Percentiles rank a stretch among this genome's conserved stretches.
These are phyloP conservation scores for Boletus vinaceobasis DNA, from an alignment of 768 basidiomycete genomes.

Conservation along the genomic window DNA sequence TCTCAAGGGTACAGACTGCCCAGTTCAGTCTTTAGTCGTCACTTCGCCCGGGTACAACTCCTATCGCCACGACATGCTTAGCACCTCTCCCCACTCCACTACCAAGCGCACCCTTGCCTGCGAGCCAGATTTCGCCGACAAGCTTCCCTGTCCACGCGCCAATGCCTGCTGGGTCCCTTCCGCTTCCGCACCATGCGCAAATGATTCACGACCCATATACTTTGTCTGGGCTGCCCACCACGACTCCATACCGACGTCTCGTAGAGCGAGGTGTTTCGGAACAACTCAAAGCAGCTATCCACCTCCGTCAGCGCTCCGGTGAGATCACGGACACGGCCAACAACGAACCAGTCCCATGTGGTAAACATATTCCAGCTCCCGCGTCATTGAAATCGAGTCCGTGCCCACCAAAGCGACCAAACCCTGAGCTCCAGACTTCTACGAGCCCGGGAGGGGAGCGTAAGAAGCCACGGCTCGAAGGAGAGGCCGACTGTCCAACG, in stretches of 20 bases:
- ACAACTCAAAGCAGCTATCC: neutral
- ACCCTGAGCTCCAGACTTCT: slow-evolving; percentile 5
- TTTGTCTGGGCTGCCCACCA: neutral
- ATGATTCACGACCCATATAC: neutral
- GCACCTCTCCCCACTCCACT: slow-evolving; percentile 23
- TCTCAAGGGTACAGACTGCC: neutral
- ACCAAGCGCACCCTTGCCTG: slow-evolving; percentile 4
- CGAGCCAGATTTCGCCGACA: slow-evolving; percentile 6
- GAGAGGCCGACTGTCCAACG: neutral
- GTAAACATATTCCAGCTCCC: neutral
- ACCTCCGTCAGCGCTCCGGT: neutral
- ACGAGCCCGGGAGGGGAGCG: slow-evolving; percentile 7
- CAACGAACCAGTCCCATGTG: neutral
- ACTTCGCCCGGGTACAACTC: slow-evolving; percentile 7
- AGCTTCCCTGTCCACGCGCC: slow-evolving; percentile 12
- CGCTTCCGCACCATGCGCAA: slow-evolving; percentile 4
- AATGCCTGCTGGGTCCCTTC: slow-evolving; percentile 5
- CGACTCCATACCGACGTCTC: slow-evolving; percentile 1
- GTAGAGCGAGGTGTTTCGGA: slow-evolving; percentile 1
- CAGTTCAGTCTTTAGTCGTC: slow-evolving; percentile 8
- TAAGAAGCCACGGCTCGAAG: slow-evolving; percentile 23
- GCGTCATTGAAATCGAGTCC: neutral
- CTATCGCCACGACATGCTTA: slow-evolving; percentile 14
- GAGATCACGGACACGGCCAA: neutral
- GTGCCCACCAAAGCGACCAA: slow-evolving; percentile 18